These are phyloP conservation scores for Pinus taeda DNA, from an alignment of 75 land plant genomes.

Conservation along the genomic window DNA sequence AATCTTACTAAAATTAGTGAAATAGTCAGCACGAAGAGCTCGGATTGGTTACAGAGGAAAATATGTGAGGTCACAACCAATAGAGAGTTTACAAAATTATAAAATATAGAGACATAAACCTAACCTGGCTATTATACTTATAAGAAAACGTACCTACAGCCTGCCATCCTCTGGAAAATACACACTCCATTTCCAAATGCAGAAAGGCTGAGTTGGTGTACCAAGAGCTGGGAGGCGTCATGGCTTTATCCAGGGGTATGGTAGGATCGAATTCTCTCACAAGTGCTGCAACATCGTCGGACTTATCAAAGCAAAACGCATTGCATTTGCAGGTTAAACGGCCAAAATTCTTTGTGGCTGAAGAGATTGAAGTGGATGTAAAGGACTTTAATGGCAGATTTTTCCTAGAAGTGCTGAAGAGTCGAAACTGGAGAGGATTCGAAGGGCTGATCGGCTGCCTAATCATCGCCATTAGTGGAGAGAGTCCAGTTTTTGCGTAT, in stretches of 20 bases:
- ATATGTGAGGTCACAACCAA: not conserved
- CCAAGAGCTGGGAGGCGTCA: constrained; percentile 91
- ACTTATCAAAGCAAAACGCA: no score
- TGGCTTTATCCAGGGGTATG: constrained; percentile 58
- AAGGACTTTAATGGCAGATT: no score
- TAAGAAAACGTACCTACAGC: constrained; percentile 50
- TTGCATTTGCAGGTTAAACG: no score
- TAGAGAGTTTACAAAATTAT: not conserved
- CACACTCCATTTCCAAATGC: constrained; percentile 50
- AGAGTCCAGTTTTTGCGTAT: no score
- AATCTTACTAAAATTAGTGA: not conserved
- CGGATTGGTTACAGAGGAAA: not conserved
- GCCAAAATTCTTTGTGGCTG: no score
- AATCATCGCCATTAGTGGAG: no score
- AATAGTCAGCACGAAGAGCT: not conserved
- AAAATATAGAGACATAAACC: not conserved
- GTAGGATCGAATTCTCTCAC: constrained; percentile 47
- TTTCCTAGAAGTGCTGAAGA: no score
- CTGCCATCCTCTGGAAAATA: constrained; percentile 82
- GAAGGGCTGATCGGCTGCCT: no score
- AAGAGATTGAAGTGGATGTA: no score
- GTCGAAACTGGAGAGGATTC: no score
- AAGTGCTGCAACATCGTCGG: not conserved
- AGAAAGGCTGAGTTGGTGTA: constrained; percentile 64
- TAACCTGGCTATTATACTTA: not conserved